A percentile compares a stretch with the other conserved stretches of the same genome.
phyloP scores from a whole-genome alignment of 2,329 filamentous ascomycete species.

The Pezicula neosporulosa region DNA sequence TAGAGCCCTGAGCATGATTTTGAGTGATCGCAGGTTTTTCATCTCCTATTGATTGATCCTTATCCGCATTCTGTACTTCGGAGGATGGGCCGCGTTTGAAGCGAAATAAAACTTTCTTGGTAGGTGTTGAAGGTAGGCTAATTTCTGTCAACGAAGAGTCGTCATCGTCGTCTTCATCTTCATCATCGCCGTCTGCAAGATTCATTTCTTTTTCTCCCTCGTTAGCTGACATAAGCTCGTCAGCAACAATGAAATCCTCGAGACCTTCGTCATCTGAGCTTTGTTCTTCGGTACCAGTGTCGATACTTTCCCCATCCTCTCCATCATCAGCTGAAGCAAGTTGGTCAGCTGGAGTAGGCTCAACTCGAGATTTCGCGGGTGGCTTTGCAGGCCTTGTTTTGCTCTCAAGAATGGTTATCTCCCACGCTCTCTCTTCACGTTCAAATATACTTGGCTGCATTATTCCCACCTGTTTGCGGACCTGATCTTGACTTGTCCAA shows the following conservation, averaged over 20 bases:
- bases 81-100: too few relatives aligned
- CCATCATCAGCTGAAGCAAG: background rate
- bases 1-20: background rate
- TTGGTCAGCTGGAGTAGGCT: background rate
- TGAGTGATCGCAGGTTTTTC: background rate
- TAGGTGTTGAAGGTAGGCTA: background rate
- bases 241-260: slow-evolving; percentile 46
- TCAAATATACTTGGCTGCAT: slow-evolving; percentile 66
- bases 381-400: slow-evolving; percentile 36
- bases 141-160: slow-evolving; percentile 10
- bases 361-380: background rate
- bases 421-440: slow-evolving; percentile 50
- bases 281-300: slow-evolving; percentile 13
- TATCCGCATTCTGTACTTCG: background rate
- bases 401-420: slow-evolving; percentile 41
- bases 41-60: background rate
- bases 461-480: slow-evolving; percentile 52
- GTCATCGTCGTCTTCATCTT: slow-evolving; percentile 4
- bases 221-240: slow-evolving; percentile 5
- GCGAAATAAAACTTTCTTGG: too few relatives aligned
- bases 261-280: slow-evolving; percentile 43
- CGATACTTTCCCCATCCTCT: slow-evolving; percentile 21
- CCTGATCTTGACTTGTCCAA: slow-evolving; percentile 49
- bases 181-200: slow-evolving; percentile 21
- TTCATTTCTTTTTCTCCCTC: slow-evolving; percentile 16